phyloP scores from a whole-genome alignment of 495 filamentous ascomycete species.

The Aspergillus cavernicola region DNA sequence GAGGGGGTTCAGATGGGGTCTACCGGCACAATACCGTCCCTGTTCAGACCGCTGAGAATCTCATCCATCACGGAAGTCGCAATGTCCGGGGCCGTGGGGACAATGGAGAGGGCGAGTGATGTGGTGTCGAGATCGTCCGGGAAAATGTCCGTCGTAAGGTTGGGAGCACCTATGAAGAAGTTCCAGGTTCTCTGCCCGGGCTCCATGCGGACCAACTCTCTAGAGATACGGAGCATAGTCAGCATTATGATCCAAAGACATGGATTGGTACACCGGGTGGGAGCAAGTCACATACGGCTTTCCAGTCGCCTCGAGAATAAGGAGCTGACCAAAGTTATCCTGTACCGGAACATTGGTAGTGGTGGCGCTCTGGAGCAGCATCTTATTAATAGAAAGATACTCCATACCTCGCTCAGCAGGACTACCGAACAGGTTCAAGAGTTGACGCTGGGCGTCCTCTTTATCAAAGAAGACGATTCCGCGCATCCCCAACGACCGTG shows the following conservation, averaged over 20 bases:
- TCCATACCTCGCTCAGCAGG: conserved; percentile 1
- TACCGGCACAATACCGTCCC: too few relatives aligned
- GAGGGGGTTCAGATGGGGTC: too few relatives aligned
- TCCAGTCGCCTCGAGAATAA: conserved; percentile 16
- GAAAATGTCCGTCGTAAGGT: conserved; percentile 6
- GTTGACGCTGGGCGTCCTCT: too few relatives aligned
- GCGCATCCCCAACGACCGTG: background rate
- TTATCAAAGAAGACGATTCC: background rate
- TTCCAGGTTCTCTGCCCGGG: conserved; percentile 5
- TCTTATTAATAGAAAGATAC: too few relatives aligned
- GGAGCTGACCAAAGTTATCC: conserved; percentile 22
- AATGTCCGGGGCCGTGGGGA: too few relatives aligned
- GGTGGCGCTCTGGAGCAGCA: conserved; percentile 4
- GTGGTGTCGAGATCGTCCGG: conserved; percentile 29
- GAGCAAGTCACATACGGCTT: conserved; percentile 6
- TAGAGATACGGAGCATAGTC: background rate
- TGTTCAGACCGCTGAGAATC: too few relatives aligned
- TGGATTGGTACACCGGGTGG: too few relatives aligned
- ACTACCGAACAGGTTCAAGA: background rate
- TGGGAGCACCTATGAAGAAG: conserved; percentile 9
- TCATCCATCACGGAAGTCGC: too few relatives aligned
- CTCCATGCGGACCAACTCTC: conserved; percentile 10
- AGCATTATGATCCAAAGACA: too few relatives aligned
- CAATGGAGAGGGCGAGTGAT: conserved; percentile 16
- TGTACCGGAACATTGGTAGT: background rate